Evolutionary conservation across 2,329 filamentous ascomycete genomes (phyloP), one percentile per base, ranked within the genome.

Genomic region (Stemphylium vesicarium): DNA sequence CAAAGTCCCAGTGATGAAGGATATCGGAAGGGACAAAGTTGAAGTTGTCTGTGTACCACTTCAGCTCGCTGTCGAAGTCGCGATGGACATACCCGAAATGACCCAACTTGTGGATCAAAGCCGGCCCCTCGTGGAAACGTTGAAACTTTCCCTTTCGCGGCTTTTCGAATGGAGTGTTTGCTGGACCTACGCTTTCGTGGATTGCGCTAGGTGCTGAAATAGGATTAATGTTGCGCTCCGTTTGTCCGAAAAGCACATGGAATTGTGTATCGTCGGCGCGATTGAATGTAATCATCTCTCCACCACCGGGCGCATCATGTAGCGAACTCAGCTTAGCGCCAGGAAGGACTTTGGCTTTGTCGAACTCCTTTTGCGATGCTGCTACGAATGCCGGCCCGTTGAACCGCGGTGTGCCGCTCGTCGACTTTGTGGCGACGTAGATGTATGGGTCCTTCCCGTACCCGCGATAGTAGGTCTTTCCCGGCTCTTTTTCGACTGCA

Each of bases 11-110:
- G 20, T 22, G 20, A 22, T 22, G 20, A 6, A 75, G 52, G 39
- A 79, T 66, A 52, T 80, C 78, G n/a, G 70, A 69, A 2, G 77
- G 75, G 3, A 71, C 70, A 51, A 80, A 62, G 57, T 78, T 79
- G 69, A 80, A 77, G 52, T 73, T 66, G 9, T 52, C 48, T 6
- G 74, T 77, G 60, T 80, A 80, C 66, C 75, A 79, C n/a, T 70
- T 53, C 53, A 70, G 59, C 24, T 73, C 63, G 11, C 62, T 58
- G 11, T 71, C 53, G 56, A 73, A 77, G 42, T 72, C 20, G n/a
- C 59, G 54, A 11, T 68, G 54, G 44, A 65, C 61, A 48, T 69
- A 58, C 7, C 78, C 77, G 56, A 75, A 78, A 58, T 79, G 77
- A 18, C 76, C 77, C 10, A 79, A 63, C 59, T 79, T 78, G 56